These are phyloP conservation scores for Tillandsia leiboldiana DNA, from an alignment of 176 grass and related monocot species.

Conservation along the genomic window DNA sequence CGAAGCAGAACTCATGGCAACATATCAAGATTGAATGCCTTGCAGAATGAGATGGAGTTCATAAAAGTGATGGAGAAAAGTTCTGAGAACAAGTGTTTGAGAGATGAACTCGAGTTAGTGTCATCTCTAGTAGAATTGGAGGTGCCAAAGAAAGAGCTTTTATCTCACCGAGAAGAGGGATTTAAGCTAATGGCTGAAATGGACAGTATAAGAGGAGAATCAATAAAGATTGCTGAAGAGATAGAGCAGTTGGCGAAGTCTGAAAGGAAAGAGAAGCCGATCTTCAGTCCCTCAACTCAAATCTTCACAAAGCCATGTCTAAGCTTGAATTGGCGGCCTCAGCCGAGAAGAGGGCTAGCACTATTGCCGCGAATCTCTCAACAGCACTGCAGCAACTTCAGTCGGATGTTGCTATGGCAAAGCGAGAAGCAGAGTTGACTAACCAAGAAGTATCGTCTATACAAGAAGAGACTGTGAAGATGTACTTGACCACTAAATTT, in stretches of 20 bases:
- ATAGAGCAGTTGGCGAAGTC: neutral
- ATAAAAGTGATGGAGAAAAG: neutral
- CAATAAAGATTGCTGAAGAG: neutral
- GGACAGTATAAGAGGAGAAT: neutral
- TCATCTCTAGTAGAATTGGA: neutral
- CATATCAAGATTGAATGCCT: neutral
- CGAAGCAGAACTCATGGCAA: neutral
- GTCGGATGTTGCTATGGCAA: neutral
- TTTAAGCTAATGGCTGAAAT: slow-evolving; percentile 9
- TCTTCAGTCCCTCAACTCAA: neutral
- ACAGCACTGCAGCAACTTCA: slow-evolving; percentile 9
- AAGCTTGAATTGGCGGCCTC: slow-evolving; percentile 3
- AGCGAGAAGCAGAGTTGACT: neutral
- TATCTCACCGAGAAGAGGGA: neutral
- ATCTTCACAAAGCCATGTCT: slow-evolving; percentile 6
- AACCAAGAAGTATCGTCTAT: neutral
- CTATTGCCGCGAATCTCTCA: slow-evolving; percentile 2
- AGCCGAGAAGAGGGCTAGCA: slow-evolving; percentile 11
- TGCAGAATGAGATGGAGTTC: slow-evolving; percentile 11
- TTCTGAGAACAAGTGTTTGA: neutral
- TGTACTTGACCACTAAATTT: neutral
- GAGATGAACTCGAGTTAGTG: neutral
- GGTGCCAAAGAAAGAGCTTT: neutral
- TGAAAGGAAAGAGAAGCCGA: neutral
- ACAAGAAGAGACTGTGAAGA: neutral